Percentiles rank a stretch among this genome's conserved stretches.
Evolutionary conservation across 2,329 filamentous ascomycete genomes (phyloP).

Genomic region (Exophiala sideris): DNA sequence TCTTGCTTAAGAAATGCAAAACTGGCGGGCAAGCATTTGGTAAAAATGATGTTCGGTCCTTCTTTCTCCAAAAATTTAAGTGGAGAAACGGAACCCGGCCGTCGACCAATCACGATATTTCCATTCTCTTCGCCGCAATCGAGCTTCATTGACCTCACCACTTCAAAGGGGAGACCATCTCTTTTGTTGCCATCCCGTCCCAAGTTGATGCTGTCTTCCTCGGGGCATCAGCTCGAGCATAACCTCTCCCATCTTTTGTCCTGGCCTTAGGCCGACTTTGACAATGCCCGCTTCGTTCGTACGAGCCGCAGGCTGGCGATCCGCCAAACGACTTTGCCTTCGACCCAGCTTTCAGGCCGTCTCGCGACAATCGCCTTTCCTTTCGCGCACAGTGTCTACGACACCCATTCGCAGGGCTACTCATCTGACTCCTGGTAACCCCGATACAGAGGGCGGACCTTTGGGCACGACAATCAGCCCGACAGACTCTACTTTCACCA

Average conservation of each 20-base stretch:
- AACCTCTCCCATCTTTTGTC: constrained; percentile 11
- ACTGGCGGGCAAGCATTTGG: background rate
- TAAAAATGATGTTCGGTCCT: constrained; percentile 1
- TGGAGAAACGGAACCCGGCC: background rate
- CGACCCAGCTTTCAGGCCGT: constrained; percentile 45
- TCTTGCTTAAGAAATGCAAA: background rate
- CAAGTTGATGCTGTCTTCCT: constrained; percentile 12
- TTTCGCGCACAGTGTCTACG: constrained; percentile 55
- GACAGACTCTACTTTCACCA: constrained; percentile 55
- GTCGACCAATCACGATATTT: constrained; percentile 4
- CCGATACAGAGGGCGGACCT: constrained; percentile 24
- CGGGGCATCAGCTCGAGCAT: constrained; percentile 10
- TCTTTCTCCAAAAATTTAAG: constrained; percentile 10
- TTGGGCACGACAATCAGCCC: constrained; percentile 53
- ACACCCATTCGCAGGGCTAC: constrained; percentile 54
- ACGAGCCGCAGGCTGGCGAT: constrained; percentile 55
- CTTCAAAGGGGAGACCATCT: background rate
- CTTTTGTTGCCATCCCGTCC: constrained; percentile 1
- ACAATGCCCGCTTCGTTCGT: constrained; percentile 61
- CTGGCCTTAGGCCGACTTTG: constrained; percentile 30
- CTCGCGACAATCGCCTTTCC: constrained; percentile 19
- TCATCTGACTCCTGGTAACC: constrained; percentile 35
- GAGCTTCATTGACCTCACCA: constrained; percentile 14
- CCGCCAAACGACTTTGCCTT: constrained; percentile 58
- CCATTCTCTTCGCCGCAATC: constrained; percentile 2